phyloP scores from a whole-genome alignment of 2,329 filamentous ascomycete genomes.

The Lecanosticta acicola region DNA sequence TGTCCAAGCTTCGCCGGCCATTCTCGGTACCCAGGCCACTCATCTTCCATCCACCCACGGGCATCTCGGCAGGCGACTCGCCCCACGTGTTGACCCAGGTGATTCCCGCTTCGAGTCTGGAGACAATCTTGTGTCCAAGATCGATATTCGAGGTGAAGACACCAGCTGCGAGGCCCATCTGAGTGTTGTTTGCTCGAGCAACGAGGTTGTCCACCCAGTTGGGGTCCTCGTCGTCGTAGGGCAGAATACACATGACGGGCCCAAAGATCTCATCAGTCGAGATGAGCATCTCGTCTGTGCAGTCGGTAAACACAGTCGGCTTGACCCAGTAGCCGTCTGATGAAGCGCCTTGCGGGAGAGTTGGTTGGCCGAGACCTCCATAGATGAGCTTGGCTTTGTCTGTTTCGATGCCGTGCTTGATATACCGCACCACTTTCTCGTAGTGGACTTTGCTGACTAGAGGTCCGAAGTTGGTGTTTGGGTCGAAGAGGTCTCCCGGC shows the following conservation, averaged over 20 bases:
- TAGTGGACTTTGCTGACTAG: slow-evolving; percentile 69
- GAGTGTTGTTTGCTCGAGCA: slow-evolving; percentile 66
- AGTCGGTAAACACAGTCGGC: slow-evolving; percentile 81
- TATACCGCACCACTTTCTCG: slow-evolving; percentile 73
- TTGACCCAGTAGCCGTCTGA: slow-evolving; percentile 72
- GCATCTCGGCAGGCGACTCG: slow-evolving; percentile 88
- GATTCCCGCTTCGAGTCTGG: slow-evolving; percentile 72
- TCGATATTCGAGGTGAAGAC: slow-evolving; percentile 75
- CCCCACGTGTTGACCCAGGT: slow-evolving; percentile 94
- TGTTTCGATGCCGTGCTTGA: slow-evolving; percentile 64
- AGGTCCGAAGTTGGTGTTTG: slow-evolving; percentile 74
- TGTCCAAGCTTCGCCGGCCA: slow-evolving; percentile 68
- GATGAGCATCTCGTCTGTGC: slow-evolving; percentile 75
- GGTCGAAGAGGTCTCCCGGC: slow-evolving; percentile 66
- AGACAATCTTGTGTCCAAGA: slow-evolving; percentile 64
- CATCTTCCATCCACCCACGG: slow-evolving; percentile 86
- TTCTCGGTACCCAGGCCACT: slow-evolving; percentile 87
- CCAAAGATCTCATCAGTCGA: slow-evolving; percentile 82
- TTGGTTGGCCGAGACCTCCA: slow-evolving; percentile 60
- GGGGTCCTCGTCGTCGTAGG: slow-evolving; percentile 50
- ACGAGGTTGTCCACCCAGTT: slow-evolving; percentile 62
- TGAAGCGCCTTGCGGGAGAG: slow-evolving; percentile 41
- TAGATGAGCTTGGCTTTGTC: slow-evolving; percentile 70
- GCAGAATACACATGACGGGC: slow-evolving; percentile 75
- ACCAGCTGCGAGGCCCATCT: slow-evolving; percentile 74